Base-by-base conservation (phyloP, 305 asterid genomes). In the Fraxinus platypoda region DNA sequence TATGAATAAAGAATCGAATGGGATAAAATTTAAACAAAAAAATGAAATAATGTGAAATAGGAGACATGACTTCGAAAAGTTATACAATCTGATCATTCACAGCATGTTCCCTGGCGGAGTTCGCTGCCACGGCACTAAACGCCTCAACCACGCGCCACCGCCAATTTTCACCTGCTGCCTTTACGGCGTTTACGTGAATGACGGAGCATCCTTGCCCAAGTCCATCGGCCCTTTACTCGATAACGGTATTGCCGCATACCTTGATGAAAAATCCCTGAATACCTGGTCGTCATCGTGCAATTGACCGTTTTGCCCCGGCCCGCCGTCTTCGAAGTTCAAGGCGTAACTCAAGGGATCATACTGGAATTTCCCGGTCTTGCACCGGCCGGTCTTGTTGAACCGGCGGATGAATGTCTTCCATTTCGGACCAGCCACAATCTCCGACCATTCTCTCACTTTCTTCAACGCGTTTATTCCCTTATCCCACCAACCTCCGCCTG, bases 341-440 rank as follows among this genome's bases (percentile, higher is more conserved):
- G 94, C 88, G 46, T 94, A 94, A 83, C 98, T 92, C 81, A 84
- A 75, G 2, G 95, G 93, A 77, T 93, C 97, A 83, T 94, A 94
- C 72, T 82, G 89, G 87, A 88, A 94, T 71, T 82, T 91, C 30
- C 81, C 85, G 1, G 88, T 46, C 84, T 73, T 90, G 43, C 82
- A 31, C 62, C 89, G 74, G 80, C 80, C 78, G 43, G 59, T 81
- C 80, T 79, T 84, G 43, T 87, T 91, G 81, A 91, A 87, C 66
- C 97, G 92, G 33, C 98, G 91, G 17, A 93, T 90, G 17, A 92
- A 93, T 21, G 94, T 92, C 94, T 90, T 94, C 98, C 98, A 92
- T 77, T 87, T 92, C 30, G 96, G 98, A 1, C 97, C 97, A 2
- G 98, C 97, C 3, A 91, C 91, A 38, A 93, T 84, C 88, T 91